Evolutionary conservation across 1,139 yeast species (phyloP).

Genomic region (Kurtzmaniella quercitrusa): DNA sequence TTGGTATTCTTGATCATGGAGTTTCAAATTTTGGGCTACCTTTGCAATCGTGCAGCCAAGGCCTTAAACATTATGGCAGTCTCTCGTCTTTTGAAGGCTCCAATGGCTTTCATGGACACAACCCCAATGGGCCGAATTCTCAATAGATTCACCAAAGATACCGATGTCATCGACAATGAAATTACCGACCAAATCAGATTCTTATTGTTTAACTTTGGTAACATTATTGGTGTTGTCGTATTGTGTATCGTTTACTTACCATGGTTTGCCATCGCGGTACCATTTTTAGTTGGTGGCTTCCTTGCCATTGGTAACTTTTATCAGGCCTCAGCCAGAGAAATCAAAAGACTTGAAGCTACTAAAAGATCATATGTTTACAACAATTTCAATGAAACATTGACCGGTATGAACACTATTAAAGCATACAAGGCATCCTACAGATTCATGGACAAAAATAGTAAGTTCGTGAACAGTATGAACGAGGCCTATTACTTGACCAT

Average conservation of each 20-base stretch:
- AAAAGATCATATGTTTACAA: conserved; percentile 75
- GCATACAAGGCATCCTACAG: conserved; percentile 50
- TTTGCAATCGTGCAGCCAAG: conserved; percentile 48
- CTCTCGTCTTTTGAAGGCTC: conserved; percentile 55
- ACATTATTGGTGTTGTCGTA: conserved; percentile 60
- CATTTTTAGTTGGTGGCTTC: conserved; percentile 33
- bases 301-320: conserved; percentile 42
- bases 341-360: conserved; percentile 76
- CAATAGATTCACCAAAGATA: conserved; percentile 73
- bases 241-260: conserved; percentile 73
- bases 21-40: conserved; percentile 45
- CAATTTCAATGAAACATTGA: conserved; percentile 70
- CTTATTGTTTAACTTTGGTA: conserved; percentile 47
- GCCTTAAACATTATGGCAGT: conserved; percentile 49
- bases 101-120: conserved; percentile 58
- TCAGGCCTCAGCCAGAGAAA: conserved; percentile 73
- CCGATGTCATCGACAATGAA: conserved; percentile 80
- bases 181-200: conserved; percentile 59
- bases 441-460: conserved; percentile 49
- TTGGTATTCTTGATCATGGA: conserved; percentile 35
- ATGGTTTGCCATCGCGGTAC: conserved; percentile 54
- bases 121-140: conserved; percentile 63
- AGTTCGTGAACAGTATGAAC: conserved; percentile 57
- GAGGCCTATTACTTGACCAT: conserved; percentile 66
- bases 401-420: conserved; percentile 68